Percentiles rank a stretch among this genome's conserved stretches.
phyloP scores from a whole-genome alignment of 192 early-diverging fungal genomes.

The Coemansia sp. region DNA sequence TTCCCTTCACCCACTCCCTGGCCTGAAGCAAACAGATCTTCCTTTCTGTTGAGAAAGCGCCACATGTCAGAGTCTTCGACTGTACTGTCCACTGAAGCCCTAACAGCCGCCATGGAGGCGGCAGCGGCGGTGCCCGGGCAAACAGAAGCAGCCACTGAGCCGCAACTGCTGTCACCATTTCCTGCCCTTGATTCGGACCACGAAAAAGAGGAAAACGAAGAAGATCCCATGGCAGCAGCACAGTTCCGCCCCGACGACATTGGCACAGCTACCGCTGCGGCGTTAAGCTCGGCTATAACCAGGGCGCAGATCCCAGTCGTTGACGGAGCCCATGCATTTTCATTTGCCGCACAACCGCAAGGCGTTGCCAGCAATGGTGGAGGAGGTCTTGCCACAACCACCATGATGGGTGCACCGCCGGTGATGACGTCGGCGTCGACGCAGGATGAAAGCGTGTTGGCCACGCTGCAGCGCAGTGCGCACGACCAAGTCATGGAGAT shows the following conservation, averaged over 20 bases:
- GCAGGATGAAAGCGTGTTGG: constrained; percentile 16
- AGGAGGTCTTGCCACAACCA: neutral
- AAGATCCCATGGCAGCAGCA: neutral
- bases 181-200: constrained; percentile 26
- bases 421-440: constrained; percentile 2
- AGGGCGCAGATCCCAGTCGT: constrained; percentile 14
- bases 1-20: no score
- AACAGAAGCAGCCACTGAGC: neutral
- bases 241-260: constrained; percentile 3
- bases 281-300: constrained; percentile 32
- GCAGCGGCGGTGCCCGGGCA: constrained; percentile 6
- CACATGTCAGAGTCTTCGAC: constrained; percentile 20
- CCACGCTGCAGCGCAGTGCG: constrained; percentile 25
- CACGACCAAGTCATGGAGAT: constrained; percentile 54
- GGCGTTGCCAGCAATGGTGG: neutral
- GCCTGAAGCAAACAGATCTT: no score
- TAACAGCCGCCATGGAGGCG: constrained; percentile 18
- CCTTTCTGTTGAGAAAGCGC: neutral
- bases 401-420: constrained; percentile 2
- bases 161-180: constrained; percentile 21
- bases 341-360: constrained; percentile 12
- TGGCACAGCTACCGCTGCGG: constrained; percentile 24
- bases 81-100: constrained; percentile 11
- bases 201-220: neutral
- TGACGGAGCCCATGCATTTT: constrained; percentile 2